Conservation (phyloP, 495 filamentous ascomycete genomes). For the Aspergillus sparsus region DNA sequence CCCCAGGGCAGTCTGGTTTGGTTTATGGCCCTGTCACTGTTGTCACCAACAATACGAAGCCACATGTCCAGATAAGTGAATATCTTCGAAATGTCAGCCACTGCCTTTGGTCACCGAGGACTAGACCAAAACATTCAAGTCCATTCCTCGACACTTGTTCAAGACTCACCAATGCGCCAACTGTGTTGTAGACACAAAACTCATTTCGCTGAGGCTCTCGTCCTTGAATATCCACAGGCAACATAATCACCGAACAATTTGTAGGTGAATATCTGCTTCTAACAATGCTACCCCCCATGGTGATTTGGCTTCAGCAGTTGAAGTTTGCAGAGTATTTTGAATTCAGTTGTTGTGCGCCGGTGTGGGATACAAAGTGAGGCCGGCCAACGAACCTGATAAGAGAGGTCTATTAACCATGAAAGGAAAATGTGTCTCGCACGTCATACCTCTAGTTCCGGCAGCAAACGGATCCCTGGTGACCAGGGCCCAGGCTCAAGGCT, state of each 20-base stretch:
- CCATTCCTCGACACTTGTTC: not conserved
- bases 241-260: not conserved
- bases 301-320: conserved; percentile 4
- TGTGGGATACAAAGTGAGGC: not conserved
- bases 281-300: not conserved
- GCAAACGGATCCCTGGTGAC: not conserved
- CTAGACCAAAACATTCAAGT: not conserved
- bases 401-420: conserved; percentile 3
- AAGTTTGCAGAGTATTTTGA: not conserved
- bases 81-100: conserved; percentile 3
- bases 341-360: not conserved
- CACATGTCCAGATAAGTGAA: not conserved
- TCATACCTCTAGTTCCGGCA: not conserved
- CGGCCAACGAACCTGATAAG: conserved; percentile 1
- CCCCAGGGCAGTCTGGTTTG: not conserved
- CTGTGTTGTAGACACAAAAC: not conserved
- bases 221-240: not conserved
- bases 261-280: not conserved
- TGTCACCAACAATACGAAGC: not conserved
- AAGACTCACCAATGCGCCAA: conserved; percentile 2
- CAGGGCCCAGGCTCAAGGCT: conserved; percentile 1
- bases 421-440: not conserved
- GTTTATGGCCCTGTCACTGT: not conserved
- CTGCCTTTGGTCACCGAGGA: not conserved
- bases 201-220: not conserved